Base-by-base conservation (phyloP, 495 filamentous ascomycete species). In the Xylaria acuta region DNA sequence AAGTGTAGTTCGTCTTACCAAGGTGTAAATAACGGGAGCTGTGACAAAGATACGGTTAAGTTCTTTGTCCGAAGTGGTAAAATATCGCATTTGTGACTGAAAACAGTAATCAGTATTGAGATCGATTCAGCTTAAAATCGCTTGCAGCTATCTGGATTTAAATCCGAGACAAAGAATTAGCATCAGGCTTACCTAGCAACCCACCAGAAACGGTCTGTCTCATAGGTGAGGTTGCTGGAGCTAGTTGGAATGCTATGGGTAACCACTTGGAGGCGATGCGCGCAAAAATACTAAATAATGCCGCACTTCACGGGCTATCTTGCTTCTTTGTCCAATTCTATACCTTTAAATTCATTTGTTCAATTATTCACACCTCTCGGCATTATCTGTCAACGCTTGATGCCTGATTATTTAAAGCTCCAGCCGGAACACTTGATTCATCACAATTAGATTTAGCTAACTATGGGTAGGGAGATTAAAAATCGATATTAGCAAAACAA, bases 41-140 rank as follows among this genome's bases (percentile, higher is more conserved):
- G 25, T 8, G 65, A 79, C 77, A 79, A 77, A 79, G 77, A 72
- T 56, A 73, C 49, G 4, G 12, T 25, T n/a, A 67, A 63, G 51
- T 64, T 71, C 70, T 67, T 60, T 75, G 71, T 53, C 40, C 12
- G 20, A 67, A 22, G 16, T 25, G 38, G 32, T 32, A 27, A 41
- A 41, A 56, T 53, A 38, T 64, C 45, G 47, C 36, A 34, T n/a
- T 54, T 32, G 36, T 32, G 47, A 16, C 69, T 49, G 69, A 45
- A 71, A 71, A 71, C 69, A 64, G 47, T n/a, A 51, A 43, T 7
- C 12, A 3, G 20, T 32, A 20, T 30, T 27, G 43, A 5, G 40
- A 0, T n/a, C 2, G 27, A 32, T 53, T 20, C 34, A 51, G 38
- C 51, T 45, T n/a, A 32, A 25, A 56, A 58, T 64, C 38, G 69